phyloP scores from a whole-genome alignment of 352 stramenopile genomes.

The Aphanomyces invadans region DNA sequence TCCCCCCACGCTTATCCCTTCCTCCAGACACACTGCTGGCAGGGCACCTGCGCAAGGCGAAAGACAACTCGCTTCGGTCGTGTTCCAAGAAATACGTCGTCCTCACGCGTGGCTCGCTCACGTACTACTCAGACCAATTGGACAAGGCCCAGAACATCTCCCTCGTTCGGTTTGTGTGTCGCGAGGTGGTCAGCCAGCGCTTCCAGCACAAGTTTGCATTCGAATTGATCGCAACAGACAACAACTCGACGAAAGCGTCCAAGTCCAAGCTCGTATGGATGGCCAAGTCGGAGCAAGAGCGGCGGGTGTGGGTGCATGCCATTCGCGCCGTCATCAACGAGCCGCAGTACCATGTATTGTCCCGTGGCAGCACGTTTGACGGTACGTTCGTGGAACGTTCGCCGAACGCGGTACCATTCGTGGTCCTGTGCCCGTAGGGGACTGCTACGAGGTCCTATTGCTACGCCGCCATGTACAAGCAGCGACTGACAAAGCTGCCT shows the following conservation, averaged over 20 bases:
- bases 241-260: background rate
- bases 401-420: background rate
- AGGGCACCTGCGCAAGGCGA: constrained; percentile 21
- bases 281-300: constrained; percentile 18
- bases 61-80: constrained; percentile 23
- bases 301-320: constrained; percentile 19
- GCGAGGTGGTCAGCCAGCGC: constrained; percentile 16
- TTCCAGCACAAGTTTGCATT: constrained; percentile 24
- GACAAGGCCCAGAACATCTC: background rate
- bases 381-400: background rate
- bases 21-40: constrained; percentile 16
- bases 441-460: constrained; percentile 17
- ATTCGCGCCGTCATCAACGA: constrained; percentile 18
- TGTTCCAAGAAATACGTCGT: constrained; percentile 22
- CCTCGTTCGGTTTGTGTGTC: constrained; percentile 13
- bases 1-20: background rate
- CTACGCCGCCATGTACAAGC: constrained; percentile 3
- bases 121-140: constrained; percentile 1
- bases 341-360: background rate
- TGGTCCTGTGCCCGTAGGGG: background rate
- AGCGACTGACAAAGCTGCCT: background rate
- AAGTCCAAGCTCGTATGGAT: constrained; percentile 20
- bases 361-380: background rate
- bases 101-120: constrained; percentile 8
- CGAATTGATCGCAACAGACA: constrained; percentile 16